Evolutionary conservation across 1,139 yeast species (phyloP).

Genomic region (Candida sp.): DNA sequence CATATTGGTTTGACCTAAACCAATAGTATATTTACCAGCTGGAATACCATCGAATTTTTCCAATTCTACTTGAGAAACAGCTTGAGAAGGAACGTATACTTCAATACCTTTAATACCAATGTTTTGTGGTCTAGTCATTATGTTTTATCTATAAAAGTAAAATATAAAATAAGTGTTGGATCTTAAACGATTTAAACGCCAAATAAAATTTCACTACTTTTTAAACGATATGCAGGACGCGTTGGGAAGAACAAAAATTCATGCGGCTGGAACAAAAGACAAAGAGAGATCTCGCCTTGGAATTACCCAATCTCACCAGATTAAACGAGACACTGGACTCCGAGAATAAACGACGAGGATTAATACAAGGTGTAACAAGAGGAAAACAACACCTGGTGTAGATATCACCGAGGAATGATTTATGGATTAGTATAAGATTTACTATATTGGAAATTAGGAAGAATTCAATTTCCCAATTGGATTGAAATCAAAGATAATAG

Average conservation of each 20-base stretch:
- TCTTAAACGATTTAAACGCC: neutral
- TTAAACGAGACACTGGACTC: too few relatives aligned
- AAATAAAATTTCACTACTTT: neutral
- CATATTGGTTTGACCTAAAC: conserved; percentile 98
- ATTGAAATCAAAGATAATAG: too few relatives aligned
- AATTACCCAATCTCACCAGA: too few relatives aligned
- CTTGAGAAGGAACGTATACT: conserved; percentile 79
- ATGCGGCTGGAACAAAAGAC: neutral
- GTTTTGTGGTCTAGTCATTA: conserved; percentile 39
- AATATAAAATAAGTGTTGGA: neutral
- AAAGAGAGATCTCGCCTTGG: too few relatives aligned
- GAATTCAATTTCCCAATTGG: too few relatives aligned
- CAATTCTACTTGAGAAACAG: conserved; percentile 84
- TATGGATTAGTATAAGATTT: too few relatives aligned
- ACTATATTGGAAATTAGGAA: too few relatives aligned
- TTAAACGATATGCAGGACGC: conserved; percentile 2
- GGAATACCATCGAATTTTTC: conserved; percentile 86
- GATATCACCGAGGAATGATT: too few relatives aligned
- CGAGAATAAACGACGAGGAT: too few relatives aligned
- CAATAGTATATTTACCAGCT: conserved; percentile 96
- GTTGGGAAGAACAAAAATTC: neutral
- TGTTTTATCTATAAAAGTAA: neutral
- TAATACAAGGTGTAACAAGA: too few relatives aligned
- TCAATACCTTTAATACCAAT: conserved; percentile 97
- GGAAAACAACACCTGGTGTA: too few relatives aligned